A percentile compares a stretch with the other conserved stretches of the same genome.
These are phyloP conservation scores for Cicer chorassanicum DNA, from an alignment of 306 rosid species.

Conservation along the genomic window DNA sequence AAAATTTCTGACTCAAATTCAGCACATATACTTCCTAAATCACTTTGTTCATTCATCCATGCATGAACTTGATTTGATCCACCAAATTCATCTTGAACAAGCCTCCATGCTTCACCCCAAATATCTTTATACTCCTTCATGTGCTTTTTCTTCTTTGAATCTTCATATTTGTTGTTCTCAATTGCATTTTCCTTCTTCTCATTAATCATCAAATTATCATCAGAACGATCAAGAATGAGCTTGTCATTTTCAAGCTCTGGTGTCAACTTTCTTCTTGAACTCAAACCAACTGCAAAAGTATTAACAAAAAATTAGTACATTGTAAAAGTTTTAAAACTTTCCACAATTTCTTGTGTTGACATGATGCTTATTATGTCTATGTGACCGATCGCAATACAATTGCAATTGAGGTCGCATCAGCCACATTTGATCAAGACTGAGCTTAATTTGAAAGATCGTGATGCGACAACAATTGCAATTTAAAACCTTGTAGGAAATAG, in stretches of 20 bases:
- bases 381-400: background rate
- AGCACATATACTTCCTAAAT: conserved; percentile 51
- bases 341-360: background rate
- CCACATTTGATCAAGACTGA: background rate
- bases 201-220: conserved; percentile 50
- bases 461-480: background rate
- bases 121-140: conserved; percentile 25
- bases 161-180: conserved; percentile 40
- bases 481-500: background rate
- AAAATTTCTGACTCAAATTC: conserved; percentile 61
- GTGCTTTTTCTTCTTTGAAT: conserved; percentile 41
- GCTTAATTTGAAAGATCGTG: background rate
- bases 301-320: background rate
- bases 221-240: conserved; percentile 44
- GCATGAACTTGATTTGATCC: conserved; percentile 52
- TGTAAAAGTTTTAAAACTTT: background rate
- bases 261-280: conserved; percentile 64
- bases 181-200: conserved; percentile 46
- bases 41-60: conserved; percentile 47
- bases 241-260: conserved; percentile 53
- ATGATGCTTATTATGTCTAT: background rate
- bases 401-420: background rate
- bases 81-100: conserved; percentile 56
- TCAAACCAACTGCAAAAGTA: conserved; percentile 34
- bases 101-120: conserved; percentile 52